Evolutionary conservation across 768 basidiomycete species (phyloP), one percentile per base, ranked within the genome.

Genomic region (Trametes villosa): DNA sequence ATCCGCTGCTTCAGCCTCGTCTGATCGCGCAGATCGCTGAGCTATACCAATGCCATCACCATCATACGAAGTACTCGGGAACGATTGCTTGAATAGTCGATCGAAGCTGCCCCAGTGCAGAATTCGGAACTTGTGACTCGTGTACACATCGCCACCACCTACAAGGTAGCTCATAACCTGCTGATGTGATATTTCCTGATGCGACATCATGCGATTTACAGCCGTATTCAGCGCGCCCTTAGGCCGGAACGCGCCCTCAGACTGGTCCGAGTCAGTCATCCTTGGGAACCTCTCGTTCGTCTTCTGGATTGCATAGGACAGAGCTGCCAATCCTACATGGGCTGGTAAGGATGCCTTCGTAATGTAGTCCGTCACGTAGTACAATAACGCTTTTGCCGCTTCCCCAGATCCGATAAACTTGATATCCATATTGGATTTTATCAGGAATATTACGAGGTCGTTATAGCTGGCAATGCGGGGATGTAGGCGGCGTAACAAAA

Each of bases 311-410:
- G 53, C 52, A 36, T 49, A 53, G 1, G 26, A 29, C 8, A 61
- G 9, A 0, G 65, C 66, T 0, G 46, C 49, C 3, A 70, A 45
- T 13, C 69, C 61, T 18, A 61, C 57, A 42, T 75, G 65, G 0
- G 67, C 47, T 1, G 70, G 58, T 0, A 75, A n/a, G 1, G 52
- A 47, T 9, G 54, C 31, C 49, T 77, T 78, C 0, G 76, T 76
- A n/a, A 77, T 72, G 51, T 78, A 78, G 53, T 77, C 76, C 0
- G 76, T 76, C 4, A 77, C 63, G 41, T 77, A 77, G 53, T 69
- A 76, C 24, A 77, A 36, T 0, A 73, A 62, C 0, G 74, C 74
- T 44, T 73, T 76, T 0, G 74, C 74, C 4, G 70, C 68, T 18
- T 65, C 59, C 0, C 76, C 74, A 0, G 74, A 75, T 0, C 71